These are phyloP conservation scores for Hyphodiscus sp. DNA, from an alignment of 2,329 filamentous ascomycete species.

Conservation along the genomic window DNA sequence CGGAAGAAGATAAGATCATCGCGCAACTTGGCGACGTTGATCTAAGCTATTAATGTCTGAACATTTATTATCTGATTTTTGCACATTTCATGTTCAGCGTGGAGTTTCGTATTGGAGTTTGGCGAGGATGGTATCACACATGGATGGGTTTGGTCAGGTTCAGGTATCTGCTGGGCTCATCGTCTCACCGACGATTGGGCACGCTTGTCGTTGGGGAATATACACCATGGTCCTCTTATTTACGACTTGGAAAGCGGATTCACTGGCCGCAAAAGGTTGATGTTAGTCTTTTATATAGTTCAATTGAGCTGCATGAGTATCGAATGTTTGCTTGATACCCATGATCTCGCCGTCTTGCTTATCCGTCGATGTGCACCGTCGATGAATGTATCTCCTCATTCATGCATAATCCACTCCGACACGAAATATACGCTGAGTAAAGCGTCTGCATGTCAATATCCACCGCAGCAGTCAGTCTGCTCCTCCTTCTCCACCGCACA, in stretches of 20 bases:
- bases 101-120: conserved; percentile 25
- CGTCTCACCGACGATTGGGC: background rate
- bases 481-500: no score
- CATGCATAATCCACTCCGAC: background rate
- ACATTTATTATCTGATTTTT: conserved; percentile 13
- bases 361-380: background rate
- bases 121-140: conserved; percentile 2
- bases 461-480: no score
- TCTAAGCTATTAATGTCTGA: conserved; percentile 49
- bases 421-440: background rate
- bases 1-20: conserved; percentile 47
- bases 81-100: conserved; percentile 23
- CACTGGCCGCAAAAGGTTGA: conserved; percentile 1
- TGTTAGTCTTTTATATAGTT: background rate
- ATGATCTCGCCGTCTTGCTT: background rate
- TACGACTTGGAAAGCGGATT: background rate
- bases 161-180: background rate
- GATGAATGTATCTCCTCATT: background rate
- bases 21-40: conserved; percentile 54
- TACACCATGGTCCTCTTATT: conserved; percentile 1
- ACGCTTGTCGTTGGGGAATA: background rate
- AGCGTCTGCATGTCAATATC: no score
- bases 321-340: background rate
- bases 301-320: background rate
- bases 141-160: conserved; percentile 1